Conservation (phyloP, 106 monocot species). For the Posidonia australis region DNA sequence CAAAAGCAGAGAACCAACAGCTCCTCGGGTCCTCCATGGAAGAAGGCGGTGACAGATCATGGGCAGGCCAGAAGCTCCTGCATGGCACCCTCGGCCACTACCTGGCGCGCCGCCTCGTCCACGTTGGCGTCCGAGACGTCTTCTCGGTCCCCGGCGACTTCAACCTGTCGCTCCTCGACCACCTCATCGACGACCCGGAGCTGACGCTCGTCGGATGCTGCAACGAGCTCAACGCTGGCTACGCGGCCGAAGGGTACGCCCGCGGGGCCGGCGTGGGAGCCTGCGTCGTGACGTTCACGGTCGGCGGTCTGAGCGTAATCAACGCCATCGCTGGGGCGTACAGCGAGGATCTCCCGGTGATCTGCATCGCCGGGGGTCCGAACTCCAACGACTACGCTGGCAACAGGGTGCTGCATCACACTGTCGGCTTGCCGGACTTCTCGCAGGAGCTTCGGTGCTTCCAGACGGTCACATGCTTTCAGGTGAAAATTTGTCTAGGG, state of each 20-base stretch:
- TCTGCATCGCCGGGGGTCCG: slow-evolving; percentile 20
- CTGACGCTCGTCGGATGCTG: slow-evolving; percentile 21
- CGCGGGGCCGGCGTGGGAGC: slow-evolving; percentile 12
- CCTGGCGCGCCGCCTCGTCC: slow-evolving; percentile 19
- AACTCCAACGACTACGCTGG: slow-evolving; percentile 31
- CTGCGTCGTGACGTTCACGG: slow-evolving; percentile 20
- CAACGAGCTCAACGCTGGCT: slow-evolving; percentile 18
- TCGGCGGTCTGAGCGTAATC: slow-evolving; percentile 24
- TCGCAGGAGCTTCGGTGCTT: slow-evolving; percentile 34
- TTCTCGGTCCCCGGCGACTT: slow-evolving; percentile 27
- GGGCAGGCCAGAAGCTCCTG: neutral
- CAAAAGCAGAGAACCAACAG: too few relatives aligned
- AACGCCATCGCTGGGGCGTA: slow-evolving; percentile 25
- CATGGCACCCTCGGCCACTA: slow-evolving; percentile 20
- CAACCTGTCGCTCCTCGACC: slow-evolving; percentile 17
- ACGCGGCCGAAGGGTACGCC: slow-evolving; percentile 26
- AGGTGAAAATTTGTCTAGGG: slow-evolving; percentile 11
- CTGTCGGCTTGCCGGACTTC: slow-evolving; percentile 26
- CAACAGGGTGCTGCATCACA: slow-evolving; percentile 29
- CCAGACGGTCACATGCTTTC: slow-evolving; percentile 29
- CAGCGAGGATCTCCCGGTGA: slow-evolving; percentile 14
- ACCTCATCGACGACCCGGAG: slow-evolving; percentile 17
- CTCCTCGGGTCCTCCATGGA: slow-evolving; percentile 12
- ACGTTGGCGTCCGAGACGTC: slow-evolving; percentile 16
- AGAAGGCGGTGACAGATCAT: neutral